Base-by-base conservation (phyloP, 805 yeast genomes). In the Myxozyma geophila region DNA sequence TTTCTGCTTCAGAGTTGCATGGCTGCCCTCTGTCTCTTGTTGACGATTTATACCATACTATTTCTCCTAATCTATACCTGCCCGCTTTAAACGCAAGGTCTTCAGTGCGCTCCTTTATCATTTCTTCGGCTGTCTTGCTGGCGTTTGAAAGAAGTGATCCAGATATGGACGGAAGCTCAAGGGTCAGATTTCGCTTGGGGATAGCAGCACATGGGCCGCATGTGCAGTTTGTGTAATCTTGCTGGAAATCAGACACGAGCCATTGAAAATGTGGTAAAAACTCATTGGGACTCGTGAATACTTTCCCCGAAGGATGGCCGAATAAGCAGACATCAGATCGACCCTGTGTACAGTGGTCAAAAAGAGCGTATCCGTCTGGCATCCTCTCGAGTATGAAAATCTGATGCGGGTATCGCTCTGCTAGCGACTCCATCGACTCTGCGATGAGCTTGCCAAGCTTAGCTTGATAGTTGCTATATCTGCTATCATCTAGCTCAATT, bases 281-380 rank as follows among this genome's bases (percentile, higher is more conserved):
- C 39, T 65, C 67, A 13, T 19, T 39, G 12, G 60, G 59, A 19
- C 60, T 53, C n/a, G 62, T 61, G 41, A 65, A 65, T 15, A 44
- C 50, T 15, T 57, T 46, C 2, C 68, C 68, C 9, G 67, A 41
- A 2, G 68, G 68, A 43, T 65, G 68, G 43, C 68, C 68, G 48
- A 52, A 63, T 12, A 65, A 17, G 28, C 40, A 58, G 21, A 44
- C 49, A 44, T 62, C 63, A n/a, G 46, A 35, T 15, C 53, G 49
- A 28, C 47, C 41, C 12, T n/a, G 52, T n/a, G 50, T 56, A n/a
- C 17, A 10, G 55, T 52, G 64, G 12, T 62, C 59, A 37, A 41
- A 62, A 10, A 58, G 51, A n/a, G 57, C 46, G 48, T 58, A 62
- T 33, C 57, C 63, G 8, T 23, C 33, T 8, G 64, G 64, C 17